Evolutionary conservation across 768 basidiomycete genomes (phyloP).

Genomic region (Omphalotus guepiniiformis): DNA sequence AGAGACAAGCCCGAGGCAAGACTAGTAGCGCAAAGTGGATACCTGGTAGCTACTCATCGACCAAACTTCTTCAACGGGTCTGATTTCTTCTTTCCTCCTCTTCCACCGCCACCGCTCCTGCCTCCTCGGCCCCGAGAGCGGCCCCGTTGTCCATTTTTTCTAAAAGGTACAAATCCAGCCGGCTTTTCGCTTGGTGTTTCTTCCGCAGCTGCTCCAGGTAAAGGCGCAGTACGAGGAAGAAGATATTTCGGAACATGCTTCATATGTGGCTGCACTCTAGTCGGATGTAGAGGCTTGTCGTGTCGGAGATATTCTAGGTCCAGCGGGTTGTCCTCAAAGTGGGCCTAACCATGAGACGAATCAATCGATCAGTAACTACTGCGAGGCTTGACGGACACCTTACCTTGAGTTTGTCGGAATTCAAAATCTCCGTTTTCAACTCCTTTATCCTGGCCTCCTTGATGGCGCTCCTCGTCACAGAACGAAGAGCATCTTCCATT

Average conservation of each 20-base stretch:
- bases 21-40: background rate
- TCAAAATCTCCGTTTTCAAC: constrained; percentile 87
- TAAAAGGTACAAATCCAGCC: constrained; percentile 71
- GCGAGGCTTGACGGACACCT: constrained; percentile 11
- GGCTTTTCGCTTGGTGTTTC: constrained; percentile 25
- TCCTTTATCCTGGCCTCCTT: constrained; percentile 93
- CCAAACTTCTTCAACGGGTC: constrained; percentile 83
- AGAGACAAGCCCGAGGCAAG: background rate
- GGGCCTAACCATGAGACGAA: constrained; percentile 53
- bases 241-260: constrained; percentile 94
- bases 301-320: constrained; percentile 91
- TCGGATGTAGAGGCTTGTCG: constrained; percentile 91
- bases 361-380: background rate
- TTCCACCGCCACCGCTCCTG: constrained; percentile 40
- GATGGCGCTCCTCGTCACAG: constrained; percentile 82
- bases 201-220: constrained; percentile 30
- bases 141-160: constrained; percentile 36
- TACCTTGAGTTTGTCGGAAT: constrained; percentile 96
- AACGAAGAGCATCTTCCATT: constrained; percentile 92
- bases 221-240: constrained; percentile 73
- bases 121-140: constrained; percentile 49
- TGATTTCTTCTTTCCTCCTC: constrained; percentile 66
- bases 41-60: constrained; percentile 10
- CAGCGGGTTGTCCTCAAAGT: constrained; percentile 95
- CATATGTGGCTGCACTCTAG: constrained; percentile 88